Evolutionary conservation across 1,284 basidiomycete species (phyloP).

Genomic region (Ceratobasidium sp.): DNA sequence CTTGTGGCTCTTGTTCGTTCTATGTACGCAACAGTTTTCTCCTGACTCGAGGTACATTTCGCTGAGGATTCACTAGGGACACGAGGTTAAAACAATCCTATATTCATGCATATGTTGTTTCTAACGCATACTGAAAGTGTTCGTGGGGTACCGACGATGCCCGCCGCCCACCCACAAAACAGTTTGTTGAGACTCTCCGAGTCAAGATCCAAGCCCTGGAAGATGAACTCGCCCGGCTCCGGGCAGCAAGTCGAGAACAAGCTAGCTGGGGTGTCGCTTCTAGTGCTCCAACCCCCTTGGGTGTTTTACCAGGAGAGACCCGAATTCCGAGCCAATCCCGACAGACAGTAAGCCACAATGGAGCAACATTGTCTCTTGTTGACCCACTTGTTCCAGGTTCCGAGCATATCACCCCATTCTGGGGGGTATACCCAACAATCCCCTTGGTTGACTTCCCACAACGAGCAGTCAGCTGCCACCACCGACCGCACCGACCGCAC

Average conservation of each 20-base stretch:
- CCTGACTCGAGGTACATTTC: not conserved
- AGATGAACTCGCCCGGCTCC: not conserved
- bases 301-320: not conserved
- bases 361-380: not conserved
- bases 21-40: not conserved
- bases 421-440: not conserved
- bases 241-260: not conserved
- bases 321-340: conserved; percentile 6
- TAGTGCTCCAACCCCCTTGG: not conserved
- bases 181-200: conserved; percentile 17
- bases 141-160: conserved; percentile 4
- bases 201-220: conserved; percentile 13
- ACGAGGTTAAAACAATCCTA: conserved; percentile 1
- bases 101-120: not conserved
- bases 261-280: not conserved
- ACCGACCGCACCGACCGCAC: not conserved
- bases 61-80: conserved; percentile 1
- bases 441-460: not conserved
- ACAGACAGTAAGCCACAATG: not conserved
- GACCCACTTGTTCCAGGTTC: not conserved
- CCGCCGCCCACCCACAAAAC: conserved; percentile 16
- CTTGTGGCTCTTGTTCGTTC: conserved; percentile 11
- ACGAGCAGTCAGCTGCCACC: not conserved
- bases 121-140: not conserved
- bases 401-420: not conserved